phyloP scores from a whole-genome alignment of 164 flowering plant species.

The Vitis riparia region DNA sequence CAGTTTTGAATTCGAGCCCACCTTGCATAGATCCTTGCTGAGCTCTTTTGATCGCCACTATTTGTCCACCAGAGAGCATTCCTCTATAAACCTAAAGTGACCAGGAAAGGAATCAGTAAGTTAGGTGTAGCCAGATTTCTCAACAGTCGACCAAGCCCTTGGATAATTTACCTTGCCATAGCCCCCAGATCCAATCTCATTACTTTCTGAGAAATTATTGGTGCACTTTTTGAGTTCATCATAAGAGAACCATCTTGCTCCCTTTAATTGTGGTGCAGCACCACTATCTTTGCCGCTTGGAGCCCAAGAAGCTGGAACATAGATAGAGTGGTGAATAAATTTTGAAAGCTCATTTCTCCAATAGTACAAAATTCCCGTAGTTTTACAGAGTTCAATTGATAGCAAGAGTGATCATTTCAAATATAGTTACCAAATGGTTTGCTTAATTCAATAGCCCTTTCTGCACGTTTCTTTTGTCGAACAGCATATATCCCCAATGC shows the following conservation, averaged over 20 bases:
- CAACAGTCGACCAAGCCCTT: no score
- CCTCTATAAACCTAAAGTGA: constrained; percentile 61
- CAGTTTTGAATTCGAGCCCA: constrained; percentile 74
- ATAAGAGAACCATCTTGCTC: constrained; percentile 80
- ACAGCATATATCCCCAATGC: constrained; percentile 61
- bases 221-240: constrained; percentile 72
- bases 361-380: no score
- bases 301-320: constrained; percentile 71
- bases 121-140: no score
- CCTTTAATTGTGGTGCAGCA: constrained; percentile 69
- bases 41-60: constrained; percentile 72
- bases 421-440: constrained; percentile 60
- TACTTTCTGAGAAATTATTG: constrained; percentile 52
- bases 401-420: not conserved
- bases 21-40: constrained; percentile 81
- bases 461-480: constrained; percentile 73
- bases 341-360: no score
- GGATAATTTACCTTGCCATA: constrained; percentile 43
- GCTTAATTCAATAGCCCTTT: constrained; percentile 60
- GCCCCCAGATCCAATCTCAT: constrained; percentile 75
- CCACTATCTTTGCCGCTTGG: constrained; percentile 25
- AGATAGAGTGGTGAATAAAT: not conserved
- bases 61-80: constrained; percentile 44
- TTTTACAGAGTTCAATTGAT: constrained; percentile 20
- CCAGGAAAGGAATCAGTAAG: not conserved